phyloP scores from a whole-genome alignment of 2,329 filamentous ascomycete genomes.

The Clarireedia sp. region DNA sequence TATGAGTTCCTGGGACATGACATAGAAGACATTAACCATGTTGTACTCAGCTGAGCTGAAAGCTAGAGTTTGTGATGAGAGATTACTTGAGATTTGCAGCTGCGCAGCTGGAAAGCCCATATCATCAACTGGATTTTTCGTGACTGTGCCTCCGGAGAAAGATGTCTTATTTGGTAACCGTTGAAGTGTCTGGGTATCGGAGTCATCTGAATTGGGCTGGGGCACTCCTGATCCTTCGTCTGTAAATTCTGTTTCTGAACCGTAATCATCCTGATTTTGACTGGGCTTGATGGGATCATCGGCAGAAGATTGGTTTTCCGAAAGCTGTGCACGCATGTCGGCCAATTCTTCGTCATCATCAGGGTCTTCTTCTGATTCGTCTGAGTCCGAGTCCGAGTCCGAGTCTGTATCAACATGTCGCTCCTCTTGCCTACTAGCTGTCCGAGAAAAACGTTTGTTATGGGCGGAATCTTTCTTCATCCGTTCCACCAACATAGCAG shows the following conservation, averaged over 20 bases:
- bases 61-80: not conserved
- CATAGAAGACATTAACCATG: constrained; percentile 7
- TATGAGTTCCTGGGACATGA: not conserved
- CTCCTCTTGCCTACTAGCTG: not conserved
- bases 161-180: not conserved
- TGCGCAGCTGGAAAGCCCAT: not conserved
- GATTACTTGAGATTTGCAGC: not conserved
- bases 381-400: not conserved
- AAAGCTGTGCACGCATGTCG: not conserved
- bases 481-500: too few relatives aligned
- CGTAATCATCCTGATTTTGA: not conserved
- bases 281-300: not conserved
- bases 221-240: not conserved
- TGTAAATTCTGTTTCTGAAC: not conserved
- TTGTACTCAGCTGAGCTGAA: not conserved
- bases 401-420: not conserved
- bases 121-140: not conserved
- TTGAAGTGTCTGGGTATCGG: not conserved
- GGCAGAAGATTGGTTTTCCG: not conserved
- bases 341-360: constrained; percentile 7
- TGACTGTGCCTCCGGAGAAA: not conserved
- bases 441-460: not conserved
- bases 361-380: constrained; percentile 18
- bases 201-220: not conserved
- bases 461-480: not conserved